A percentile compares a stretch with the other conserved stretches of the same genome.
Evolutionary conservation across 306 rosid genomes (phyloP).

Genomic region (Medicago arabica): DNA sequence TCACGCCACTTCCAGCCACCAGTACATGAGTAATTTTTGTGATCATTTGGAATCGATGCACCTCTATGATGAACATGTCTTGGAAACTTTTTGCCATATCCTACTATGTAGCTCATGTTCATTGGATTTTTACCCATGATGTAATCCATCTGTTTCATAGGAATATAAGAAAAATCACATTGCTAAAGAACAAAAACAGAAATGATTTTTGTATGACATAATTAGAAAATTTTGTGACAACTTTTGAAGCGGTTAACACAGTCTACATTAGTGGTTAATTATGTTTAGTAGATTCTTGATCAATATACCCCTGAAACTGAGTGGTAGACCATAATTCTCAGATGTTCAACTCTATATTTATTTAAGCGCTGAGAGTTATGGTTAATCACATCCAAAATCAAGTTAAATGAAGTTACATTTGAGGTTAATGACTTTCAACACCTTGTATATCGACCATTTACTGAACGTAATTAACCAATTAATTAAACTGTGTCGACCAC

Average conservation of each 20-base stretch:
- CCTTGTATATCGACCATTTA: background rate
- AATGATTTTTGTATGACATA: background rate
- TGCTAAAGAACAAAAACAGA: background rate
- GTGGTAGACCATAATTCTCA: too few relatives aligned
- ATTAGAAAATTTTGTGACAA: background rate
- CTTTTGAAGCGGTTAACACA: too few relatives aligned
- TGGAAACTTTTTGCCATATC: conserved; percentile 61
- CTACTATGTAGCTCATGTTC: conserved; percentile 74
- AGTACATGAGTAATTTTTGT: conserved; percentile 52
- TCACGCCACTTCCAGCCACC: conserved; percentile 65
- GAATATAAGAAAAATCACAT: background rate
- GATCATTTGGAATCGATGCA: conserved; percentile 64
- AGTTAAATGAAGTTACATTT: background rate
- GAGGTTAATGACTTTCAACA: background rate
- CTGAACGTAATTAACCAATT: background rate
- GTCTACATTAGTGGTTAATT: too few relatives aligned
- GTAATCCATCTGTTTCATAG: conserved; percentile 58
- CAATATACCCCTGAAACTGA: too few relatives aligned
- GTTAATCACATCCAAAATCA: too few relatives aligned
- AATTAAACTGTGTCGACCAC: background rate
- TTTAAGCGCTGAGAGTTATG: too few relatives aligned
- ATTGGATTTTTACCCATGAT: conserved; percentile 71
- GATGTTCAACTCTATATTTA: too few relatives aligned
- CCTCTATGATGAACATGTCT: conserved; percentile 66
- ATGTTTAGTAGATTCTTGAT: too few relatives aligned